These are phyloP conservation scores for Skeletonema grethae DNA, from an alignment of 108 stramenopile species.

Conservation along the genomic window DNA sequence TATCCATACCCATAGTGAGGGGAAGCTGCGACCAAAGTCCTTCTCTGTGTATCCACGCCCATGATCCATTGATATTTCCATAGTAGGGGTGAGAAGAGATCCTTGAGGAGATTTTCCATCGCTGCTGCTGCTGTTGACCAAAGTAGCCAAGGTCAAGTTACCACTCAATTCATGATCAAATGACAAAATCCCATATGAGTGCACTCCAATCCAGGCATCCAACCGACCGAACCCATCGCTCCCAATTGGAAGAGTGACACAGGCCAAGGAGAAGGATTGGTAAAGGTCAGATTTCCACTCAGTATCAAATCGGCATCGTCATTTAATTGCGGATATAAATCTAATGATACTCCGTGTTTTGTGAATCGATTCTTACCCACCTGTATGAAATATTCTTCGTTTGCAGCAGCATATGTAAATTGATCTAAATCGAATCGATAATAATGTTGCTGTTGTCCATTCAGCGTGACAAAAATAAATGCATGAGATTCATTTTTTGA, in stretches of 20 bases:
- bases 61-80: slow-evolving; percentile 30
- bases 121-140: background rate
- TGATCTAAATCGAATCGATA: slow-evolving; percentile 24
- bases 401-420: slow-evolving; percentile 22
- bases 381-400: slow-evolving; percentile 25
- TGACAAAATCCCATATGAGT: slow-evolving; percentile 42
- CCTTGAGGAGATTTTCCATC: background rate
- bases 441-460: slow-evolving; percentile 38
- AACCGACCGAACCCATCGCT: slow-evolving; percentile 46
- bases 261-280: slow-evolving; percentile 30
- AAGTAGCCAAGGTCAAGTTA: slow-evolving; percentile 10
- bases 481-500: slow-evolving; percentile 36
- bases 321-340: slow-evolving; percentile 22
- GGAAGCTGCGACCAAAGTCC: slow-evolving; percentile 35
- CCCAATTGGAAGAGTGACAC: slow-evolving; percentile 34
- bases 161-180: slow-evolving; percentile 40
- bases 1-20: slow-evolving; percentile 39
- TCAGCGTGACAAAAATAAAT: slow-evolving; percentile 40
- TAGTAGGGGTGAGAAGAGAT: background rate
- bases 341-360: slow-evolving; percentile 18
- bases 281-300: slow-evolving; percentile 20
- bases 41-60: slow-evolving; percentile 43
- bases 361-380: slow-evolving; percentile 34
- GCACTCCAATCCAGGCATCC: slow-evolving; percentile 38
- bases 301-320: slow-evolving; percentile 32